A percentile compares a stretch with the other conserved stretches of the same genome.
Evolutionary conservation across 345 rosid genomes (phyloP).

Genomic region (Pelargonium nanum): DNA sequence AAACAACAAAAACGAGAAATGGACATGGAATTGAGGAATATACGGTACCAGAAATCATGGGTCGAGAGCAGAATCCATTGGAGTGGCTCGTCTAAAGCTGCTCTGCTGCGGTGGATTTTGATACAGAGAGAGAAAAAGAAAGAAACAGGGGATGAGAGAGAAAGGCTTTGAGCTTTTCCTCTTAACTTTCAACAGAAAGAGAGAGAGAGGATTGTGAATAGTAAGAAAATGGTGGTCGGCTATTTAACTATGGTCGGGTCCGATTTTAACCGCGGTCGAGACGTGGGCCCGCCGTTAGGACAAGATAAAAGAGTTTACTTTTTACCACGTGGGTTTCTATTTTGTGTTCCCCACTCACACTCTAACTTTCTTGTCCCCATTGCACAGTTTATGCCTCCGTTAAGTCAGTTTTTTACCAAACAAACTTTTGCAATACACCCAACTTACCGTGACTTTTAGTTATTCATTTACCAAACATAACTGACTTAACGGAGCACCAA

Average conservation of each 20-base stretch:
- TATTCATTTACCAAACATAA: too few relatives aligned
- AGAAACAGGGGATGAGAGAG: not conserved
- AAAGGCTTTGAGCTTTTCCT: not conserved
- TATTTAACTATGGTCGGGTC: slow-evolving; percentile 13
- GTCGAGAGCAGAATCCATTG: not conserved
- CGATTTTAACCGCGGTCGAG: slow-evolving; percentile 14
- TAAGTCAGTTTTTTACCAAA: too few relatives aligned
- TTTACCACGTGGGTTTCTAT: not conserved
- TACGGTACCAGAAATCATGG: not conserved
- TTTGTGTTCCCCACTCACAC: not conserved
- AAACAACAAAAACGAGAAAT: too few relatives aligned
- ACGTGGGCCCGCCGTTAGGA: slow-evolving; percentile 5
- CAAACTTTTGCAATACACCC: too few relatives aligned
- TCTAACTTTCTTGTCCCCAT: too few relatives aligned
- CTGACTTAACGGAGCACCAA: too few relatives aligned
- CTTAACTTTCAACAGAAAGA: too few relatives aligned
- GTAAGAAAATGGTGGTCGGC: not conserved
- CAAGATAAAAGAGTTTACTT: not conserved
- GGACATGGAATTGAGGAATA: too few relatives aligned
- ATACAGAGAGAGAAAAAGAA: not conserved
- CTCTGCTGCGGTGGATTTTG: not conserved
- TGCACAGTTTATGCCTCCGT: too few relatives aligned
- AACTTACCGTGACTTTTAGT: too few relatives aligned
- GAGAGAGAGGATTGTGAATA: too few relatives aligned
- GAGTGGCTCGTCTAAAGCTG: not conserved